Evolutionary conservation across 23 red algal species (phyloP), one percentile per base, ranked within the genome.

Genomic region (Gracilariopsis chorda): DNA sequence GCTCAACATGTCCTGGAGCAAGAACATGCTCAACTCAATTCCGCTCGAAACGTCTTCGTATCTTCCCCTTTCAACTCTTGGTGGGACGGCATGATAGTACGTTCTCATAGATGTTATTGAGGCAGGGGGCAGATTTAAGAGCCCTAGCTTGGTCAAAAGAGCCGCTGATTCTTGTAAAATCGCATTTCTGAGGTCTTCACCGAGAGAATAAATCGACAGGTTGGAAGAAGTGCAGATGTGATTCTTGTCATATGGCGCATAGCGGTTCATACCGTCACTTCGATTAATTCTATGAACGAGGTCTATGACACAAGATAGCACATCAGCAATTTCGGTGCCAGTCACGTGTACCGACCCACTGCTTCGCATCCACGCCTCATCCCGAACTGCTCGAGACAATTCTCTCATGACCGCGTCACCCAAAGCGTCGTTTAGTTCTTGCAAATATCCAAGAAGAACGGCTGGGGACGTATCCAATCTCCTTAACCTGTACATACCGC

Each of bases 321-420:
- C 68, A 35, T 61, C 48, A 24, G 44, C 24, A 37, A 89, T 19
- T 3, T 41, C 68, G 41, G 34, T 36, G 46, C 48, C 85, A 28
- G 70, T 89, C n/a, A 37, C 17, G 16, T 49, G 48, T 20, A 55
- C 43, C 51, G 57, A 42, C 17, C 85, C 85, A 60, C 69, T 51
- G 72, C 85, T 89, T 77, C 51, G 43, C 34, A 89, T 11, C 85
- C 85, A 89, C 14, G 85, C 85, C 44, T 89, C 85, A 35, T 34
- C 65, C 24, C 20, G 13, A 25, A 89, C 27, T n/a, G 53, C 43
- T 4, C 30, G 65, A 46, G 65, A 89, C 28, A 89, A 37, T 1
- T 44, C 40, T 20, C 47, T 62, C 51, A 89, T 29, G 14, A 57
- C 72, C 27, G 43, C 4, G 11, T 89, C 69, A 10, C 33, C 60